Conservation (phyloP, 345 rosid species). For the Cardamine resedifolia region DNA sequence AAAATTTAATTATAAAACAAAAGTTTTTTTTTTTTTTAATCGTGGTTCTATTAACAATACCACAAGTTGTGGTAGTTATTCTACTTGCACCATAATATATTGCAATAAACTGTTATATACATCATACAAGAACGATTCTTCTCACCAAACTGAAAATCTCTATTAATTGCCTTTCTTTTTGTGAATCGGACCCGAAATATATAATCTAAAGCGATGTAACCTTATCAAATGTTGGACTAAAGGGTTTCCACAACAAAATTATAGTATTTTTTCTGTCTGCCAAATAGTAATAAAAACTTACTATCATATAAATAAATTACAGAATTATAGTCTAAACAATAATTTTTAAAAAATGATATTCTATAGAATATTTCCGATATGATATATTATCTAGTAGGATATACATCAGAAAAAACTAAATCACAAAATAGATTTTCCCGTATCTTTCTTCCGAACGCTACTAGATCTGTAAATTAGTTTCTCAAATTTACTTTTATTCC, state of each 20-base stretch:
- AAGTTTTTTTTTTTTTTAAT: too few species aligned
- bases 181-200: neutral
- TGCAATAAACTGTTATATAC: neutral
- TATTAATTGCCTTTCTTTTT: too few species aligned
- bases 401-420: neutral
- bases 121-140: neutral
- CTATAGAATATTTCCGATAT: slow-evolving; percentile 12
- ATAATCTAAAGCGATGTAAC: neutral
- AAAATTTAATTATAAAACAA: too few species aligned
- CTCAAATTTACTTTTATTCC: neutral
- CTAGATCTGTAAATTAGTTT: neutral
- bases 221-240: neutral
- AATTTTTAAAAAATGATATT: neutral
- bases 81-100: neutral
- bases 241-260: neutral
- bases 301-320: neutral
- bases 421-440: slow-evolving; percentile 7
- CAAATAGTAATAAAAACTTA: neutral
- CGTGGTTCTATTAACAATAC: neutral
- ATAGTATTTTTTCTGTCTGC: neutral
- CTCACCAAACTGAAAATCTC: neutral
- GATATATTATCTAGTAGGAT: neutral
- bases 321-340: neutral
- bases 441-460: neutral
- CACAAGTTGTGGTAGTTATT: neutral